Evolutionary conservation across 1,284 basidiomycete genomes (phyloP), one percentile per base, ranked within the genome.

Genomic region (Puccinia novopanici): DNA sequence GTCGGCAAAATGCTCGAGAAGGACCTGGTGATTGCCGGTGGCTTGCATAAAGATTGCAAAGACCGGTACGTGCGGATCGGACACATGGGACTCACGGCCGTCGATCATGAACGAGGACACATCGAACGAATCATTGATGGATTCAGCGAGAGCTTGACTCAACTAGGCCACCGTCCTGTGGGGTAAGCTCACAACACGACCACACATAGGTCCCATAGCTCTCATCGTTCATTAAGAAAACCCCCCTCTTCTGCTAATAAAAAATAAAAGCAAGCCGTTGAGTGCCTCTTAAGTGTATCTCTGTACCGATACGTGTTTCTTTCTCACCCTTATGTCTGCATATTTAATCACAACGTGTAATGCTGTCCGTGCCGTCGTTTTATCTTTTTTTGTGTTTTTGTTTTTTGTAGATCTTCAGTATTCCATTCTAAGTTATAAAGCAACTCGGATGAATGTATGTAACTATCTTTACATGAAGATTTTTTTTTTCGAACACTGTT

Each of bases 71-170:
- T 84, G 83, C 82, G 84, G 13, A 85, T 86, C 80, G 84, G 93
- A 34, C 95, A 97, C 86, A 96, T 98, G 94, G 95, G 95, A 78
- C 86, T 92, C 81, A 92, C 92, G 12, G 94, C 90, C 37, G 90
- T 92, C 37, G 89, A 95, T 83, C 82, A 88, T 45, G 83, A 88
- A 77, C 89, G 93, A 72, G 90, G 89, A 1, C 94, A 98, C 86
- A 86, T 97, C 22, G 91, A 94, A 83, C 91, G 88, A 85, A 88
- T 97, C 81, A 88, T 94, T 81, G 86, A 88, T 48, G 90, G 89
- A 0, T 86, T 97, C 85, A 89, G 89, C 84, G 91, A 87, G 75
- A 85, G 87, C 5, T 84, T 89, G 67, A 85, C 84, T 52, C 88
- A 88, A 83, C 85, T 86, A 55, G 87, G 87, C 37, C 86, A 87